phyloP scores from a whole-genome alignment of 2,329 filamentous ascomycete genomes.

The Colletotrichum sp. region DNA sequence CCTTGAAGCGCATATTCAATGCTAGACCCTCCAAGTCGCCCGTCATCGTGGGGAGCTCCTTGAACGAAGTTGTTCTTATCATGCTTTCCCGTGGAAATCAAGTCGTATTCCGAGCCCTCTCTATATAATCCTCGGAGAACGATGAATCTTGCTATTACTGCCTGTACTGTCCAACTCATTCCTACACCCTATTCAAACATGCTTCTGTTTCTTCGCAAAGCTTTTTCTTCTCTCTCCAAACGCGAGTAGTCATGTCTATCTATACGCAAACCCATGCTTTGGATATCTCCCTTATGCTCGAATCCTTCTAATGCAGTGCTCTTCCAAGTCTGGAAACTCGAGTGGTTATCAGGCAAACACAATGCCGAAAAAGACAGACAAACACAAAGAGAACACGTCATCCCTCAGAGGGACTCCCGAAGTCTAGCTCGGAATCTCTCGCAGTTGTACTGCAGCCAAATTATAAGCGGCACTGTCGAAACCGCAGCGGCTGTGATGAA shows the following conservation, averaged over 20 bases:
- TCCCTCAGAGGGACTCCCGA: neutral
- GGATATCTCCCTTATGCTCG: neutral
- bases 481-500: neutral
- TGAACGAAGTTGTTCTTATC: neutral
- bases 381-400: neutral
- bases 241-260: neutral
- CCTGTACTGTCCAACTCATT: neutral
- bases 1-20: neutral
- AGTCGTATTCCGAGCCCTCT: neutral
- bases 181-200: neutral
- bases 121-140: neutral
- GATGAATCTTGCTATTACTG: neutral
- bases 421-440: neutral
- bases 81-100: neutral
- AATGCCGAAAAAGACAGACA: neutral
- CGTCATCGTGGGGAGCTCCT: neutral
- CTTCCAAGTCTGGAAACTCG: neutral
- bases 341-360: neutral
- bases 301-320: neutral
- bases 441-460: constrained; percentile 8
- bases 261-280: neutral
- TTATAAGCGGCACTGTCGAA: neutral
- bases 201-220: neutral
- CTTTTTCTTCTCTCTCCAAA: neutral
- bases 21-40: neutral